Base-by-base conservation (phyloP, 106 monocot species). In the Posidonia australis region DNA sequence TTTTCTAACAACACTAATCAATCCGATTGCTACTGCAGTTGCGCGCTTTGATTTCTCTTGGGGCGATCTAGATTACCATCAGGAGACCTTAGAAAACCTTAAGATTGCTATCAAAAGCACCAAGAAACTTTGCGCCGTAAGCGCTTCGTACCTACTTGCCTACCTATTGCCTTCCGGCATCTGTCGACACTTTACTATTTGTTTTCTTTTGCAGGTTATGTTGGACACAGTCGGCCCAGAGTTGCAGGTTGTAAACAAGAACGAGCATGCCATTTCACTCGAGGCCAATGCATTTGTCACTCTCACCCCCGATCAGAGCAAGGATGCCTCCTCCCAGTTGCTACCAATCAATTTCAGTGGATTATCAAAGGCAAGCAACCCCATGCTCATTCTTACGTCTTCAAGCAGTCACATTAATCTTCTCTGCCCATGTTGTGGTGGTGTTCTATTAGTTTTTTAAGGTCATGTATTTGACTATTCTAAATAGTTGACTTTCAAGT, bases 11-110 rank as follows among this genome's bases (percentile, higher is more conserved):
- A 12, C 14, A 18, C 30, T 2, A 13, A n/a, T 64, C 36, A 36
- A 36, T 7, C 36, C 36, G 5, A 7, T 9, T 47, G 23, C 64
- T 18, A 43, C 78, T 64, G 46, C 74, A 84, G 96, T 87, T 52
- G 96, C 96, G 10, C 84, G 96, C 10, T 90, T 98, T 64, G 96
- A 98, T 41, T 98, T 98, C 72, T 98, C 96, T 13, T 98, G 84
- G 90, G 90, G 90, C 9, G 77, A 98, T 51, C 41, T 76, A 17
- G 96, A 78, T 19, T 98, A 90, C 55, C 96, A 98, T 71, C 96
- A 98, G 72, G 64, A 90, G 56, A 98, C 96, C 10, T 56, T 98
- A 24, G 96, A 91, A 46, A 98, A 87, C 63, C 96, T 98, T 46
- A 98, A 91, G 76, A 18, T 72, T 47, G 90, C 96, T 25, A 76